Evolutionary conservation across 2,329 filamentous ascomycete genomes (phyloP), one percentile per base, ranked within the genome.

Genomic region (Xylariaceae sp.): DNA sequence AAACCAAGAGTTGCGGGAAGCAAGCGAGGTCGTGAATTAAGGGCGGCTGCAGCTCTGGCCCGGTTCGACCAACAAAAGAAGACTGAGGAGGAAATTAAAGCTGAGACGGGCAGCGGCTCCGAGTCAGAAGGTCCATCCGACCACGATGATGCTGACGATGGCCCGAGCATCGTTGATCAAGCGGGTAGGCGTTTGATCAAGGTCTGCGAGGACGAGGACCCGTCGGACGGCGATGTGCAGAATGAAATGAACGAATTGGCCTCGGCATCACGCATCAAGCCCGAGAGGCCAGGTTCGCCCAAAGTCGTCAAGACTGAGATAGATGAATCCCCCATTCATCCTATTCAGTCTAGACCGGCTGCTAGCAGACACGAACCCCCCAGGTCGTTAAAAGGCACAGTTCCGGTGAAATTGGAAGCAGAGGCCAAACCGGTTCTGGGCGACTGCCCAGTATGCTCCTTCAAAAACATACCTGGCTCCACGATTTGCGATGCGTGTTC

Each of bases 1-100:
- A 88, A 87, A 56, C 89, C 89, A 0, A 79, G 86, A 46, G 87
- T 92, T 8, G 89, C 89, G 3, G 80, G 80, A 7, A 91, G 88
- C 66, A 85, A 84, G 47, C 75, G 89, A 55, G 89, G 89, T 0
- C 76, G 89, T 56, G 89, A 92, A 49, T 73, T 94, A 8, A 75
- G 89, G 53, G 89, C 88, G 1, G 87, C 87, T 4, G 89, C 89
- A 2, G 89, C 89, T 1, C 68, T 92, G 61, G 87, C 87, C 11
- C 76, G 89, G 9, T 89, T 92, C 55, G 86, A 83, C 42, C 70
- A 79, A 65, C 70, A 79, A 45, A 79, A 76, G 47, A 81, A 81
- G 63, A 74, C 77, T 49, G 79, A 80, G 9, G 70, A 70, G 26
- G 67, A 71, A 2, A 55, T 58, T 50, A 58, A 60, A 31, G 64